phyloP scores from a whole-genome alignment of 2,329 filamentous ascomycete genomes.

The Colletotrichum sp. region DNA sequence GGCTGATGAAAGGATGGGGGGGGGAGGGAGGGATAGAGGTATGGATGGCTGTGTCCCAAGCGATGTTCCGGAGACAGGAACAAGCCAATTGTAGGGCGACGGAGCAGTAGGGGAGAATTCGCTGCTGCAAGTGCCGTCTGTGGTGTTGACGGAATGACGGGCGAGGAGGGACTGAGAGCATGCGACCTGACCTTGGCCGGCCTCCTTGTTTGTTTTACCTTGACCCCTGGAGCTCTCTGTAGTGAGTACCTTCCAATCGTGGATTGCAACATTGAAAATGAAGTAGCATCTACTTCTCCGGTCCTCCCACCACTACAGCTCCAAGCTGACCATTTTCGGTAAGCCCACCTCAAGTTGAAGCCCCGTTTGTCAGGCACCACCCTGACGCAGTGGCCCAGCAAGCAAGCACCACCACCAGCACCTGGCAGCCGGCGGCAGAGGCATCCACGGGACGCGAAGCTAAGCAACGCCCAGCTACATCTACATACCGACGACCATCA shows the following conservation, averaged over 20 bases:
- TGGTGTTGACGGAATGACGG: constrained; percentile 14
- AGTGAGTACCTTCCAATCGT: neutral
- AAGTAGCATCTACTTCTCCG: neutral
- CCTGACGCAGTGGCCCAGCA: neutral
- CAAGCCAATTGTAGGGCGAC: neutral
- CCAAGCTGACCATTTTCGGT: constrained; percentile 13
- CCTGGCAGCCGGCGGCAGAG: constrained; percentile 18
- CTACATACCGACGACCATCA: constrained; percentile 3
- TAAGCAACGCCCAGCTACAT: constrained; percentile 13
- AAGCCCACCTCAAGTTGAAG: constrained; percentile 1
- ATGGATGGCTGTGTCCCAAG: neutral
- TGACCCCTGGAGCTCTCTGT: constrained; percentile 4
- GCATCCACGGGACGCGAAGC: constrained; percentile 32
- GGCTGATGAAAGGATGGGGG: neutral
- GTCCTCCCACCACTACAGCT: neutral
- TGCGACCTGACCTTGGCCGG: constrained; percentile 5
- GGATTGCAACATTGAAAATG: neutral
- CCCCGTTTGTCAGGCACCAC: constrained; percentile 18
- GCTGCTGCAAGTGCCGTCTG: constrained; percentile 1
- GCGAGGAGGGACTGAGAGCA: neutral
- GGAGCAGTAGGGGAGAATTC: neutral
- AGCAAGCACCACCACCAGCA: neutral
- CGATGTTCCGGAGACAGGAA: neutral
- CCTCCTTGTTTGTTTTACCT: constrained; percentile 16
- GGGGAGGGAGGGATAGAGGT: neutral